Evolutionary conservation across 2,329 filamentous ascomycete genomes (phyloP).

Genomic region (Akanthomyces muscarius): DNA sequence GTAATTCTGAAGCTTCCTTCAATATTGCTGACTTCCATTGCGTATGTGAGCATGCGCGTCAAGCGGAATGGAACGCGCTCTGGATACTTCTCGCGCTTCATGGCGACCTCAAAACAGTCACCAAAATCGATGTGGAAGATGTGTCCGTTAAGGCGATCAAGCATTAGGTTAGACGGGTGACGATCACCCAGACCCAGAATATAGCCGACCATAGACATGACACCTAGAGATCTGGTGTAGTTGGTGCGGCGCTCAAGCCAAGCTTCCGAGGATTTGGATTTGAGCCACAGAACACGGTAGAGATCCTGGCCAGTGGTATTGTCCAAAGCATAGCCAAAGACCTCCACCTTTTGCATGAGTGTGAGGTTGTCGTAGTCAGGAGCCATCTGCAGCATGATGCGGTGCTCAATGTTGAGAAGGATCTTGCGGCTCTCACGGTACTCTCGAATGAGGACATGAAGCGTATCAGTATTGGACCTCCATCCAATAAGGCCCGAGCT

Average conservation of each 20-base stretch:
- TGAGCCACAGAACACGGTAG: slow-evolving; percentile 96
- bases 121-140: slow-evolving; percentile 99
- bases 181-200: slow-evolving; percentile 95
- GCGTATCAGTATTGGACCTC: slow-evolving; percentile 95
- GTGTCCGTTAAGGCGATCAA: slow-evolving; percentile 92
- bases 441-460: slow-evolving; percentile 94
- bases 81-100: slow-evolving; percentile 99
- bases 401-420: slow-evolving; percentile 96
- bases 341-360: slow-evolving; percentile 99
- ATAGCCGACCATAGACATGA: slow-evolving; percentile 99
- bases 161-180: slow-evolving; percentile 96
- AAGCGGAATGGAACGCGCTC: slow-evolving; percentile 96
- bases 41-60: slow-evolving; percentile 97
- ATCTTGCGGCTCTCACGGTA: slow-evolving; percentile 98
- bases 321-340: slow-evolving; percentile 97
- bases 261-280: slow-evolving; percentile 95
- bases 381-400: slow-evolving; percentile 99
- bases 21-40: slow-evolving; percentile 99
- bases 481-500: slow-evolving; percentile 93
- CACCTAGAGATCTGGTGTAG: slow-evolving; percentile 92
- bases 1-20: slow-evolving; percentile 98
- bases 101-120: slow-evolving; percentile 98
- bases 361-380: slow-evolving; percentile 98
- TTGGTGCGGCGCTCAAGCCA: slow-evolving; percentile 99
- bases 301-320: slow-evolving; percentile 98